Evolutionary conservation across 2,329 filamentous ascomycete species (phyloP).

Genomic region (Ascochyta pisi): DNA sequence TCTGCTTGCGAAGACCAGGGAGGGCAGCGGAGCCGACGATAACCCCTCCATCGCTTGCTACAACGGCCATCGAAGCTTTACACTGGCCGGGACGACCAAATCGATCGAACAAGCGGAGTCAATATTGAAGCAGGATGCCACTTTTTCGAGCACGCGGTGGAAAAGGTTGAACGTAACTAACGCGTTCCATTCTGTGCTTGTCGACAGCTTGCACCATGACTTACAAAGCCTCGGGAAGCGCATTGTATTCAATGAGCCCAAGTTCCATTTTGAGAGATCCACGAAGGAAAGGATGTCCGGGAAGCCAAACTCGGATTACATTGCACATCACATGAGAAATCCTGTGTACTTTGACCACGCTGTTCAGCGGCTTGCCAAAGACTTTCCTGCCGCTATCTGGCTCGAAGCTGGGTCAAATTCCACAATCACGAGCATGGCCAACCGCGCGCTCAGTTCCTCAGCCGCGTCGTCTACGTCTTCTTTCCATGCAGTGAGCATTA

Average conservation of each 20-base stretch:
- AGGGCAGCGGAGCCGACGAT: background rate
- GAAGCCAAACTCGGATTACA: background rate
- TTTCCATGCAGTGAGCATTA: no score
- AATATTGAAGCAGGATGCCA: background rate
- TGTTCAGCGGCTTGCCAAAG: conserved; percentile 46
- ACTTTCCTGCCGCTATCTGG: conserved; percentile 27
- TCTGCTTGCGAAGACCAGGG: background rate
- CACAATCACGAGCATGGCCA: conserved; percentile 37
- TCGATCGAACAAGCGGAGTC: conserved; percentile 28
- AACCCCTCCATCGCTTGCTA: conserved; percentile 54
- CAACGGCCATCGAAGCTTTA: conserved; percentile 48
- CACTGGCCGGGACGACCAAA: conserved; percentile 41
- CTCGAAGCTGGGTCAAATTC: conserved; percentile 31
- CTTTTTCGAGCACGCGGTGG: background rate
- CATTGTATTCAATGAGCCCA: conserved; percentile 39
- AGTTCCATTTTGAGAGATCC: conserved; percentile 41
- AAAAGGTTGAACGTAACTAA: conserved; percentile 30
- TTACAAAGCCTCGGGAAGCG: conserved; percentile 22
- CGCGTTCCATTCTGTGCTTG: conserved; percentile 33
- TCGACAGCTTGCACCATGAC: conserved; percentile 31
- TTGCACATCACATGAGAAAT: conserved; percentile 49
- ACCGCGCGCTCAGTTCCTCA: conserved; percentile 27
- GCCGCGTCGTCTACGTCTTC: no score
- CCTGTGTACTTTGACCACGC: conserved; percentile 57
- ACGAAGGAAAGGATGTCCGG: background rate